Base-by-base conservation (phyloP, 1,139 yeast genomes). In the Eremothecium cymbalariae region DNA sequence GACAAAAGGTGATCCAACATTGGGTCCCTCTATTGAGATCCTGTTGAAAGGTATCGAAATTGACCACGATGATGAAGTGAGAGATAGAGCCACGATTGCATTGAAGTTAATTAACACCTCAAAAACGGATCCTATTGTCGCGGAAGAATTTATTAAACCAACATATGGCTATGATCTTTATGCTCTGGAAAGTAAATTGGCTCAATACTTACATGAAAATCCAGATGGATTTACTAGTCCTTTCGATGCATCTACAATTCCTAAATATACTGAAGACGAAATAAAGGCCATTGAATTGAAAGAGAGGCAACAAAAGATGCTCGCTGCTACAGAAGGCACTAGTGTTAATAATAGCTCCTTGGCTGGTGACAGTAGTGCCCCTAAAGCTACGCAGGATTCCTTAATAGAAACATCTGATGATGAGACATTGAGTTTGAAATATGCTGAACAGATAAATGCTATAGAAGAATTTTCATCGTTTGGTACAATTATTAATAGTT, bases 21-120 rank as follows among this genome's bases (percentile, higher is more conserved):
- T 88, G 41, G 67, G 74, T 39, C 68, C 71, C 46, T 81, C 88
- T 42, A 79, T 90, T 51, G 70, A 72, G 48, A 81, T 82, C 43
- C 69, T 90, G 46, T 72, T 90, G 50, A 70, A 72, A 40, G 78
- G 97, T 63, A 86, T 95, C 50, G 43, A 55, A 15, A 83, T 76
- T 46, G 99, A 90, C 62, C 74, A 70, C 31, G 95, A 90, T 57
- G 98, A 90, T 60, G 99, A 90, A 63, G 98, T 93, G 25, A 84
- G 99, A 66, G 99, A 90, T 59, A 78, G 99, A 57, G 96, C 98
- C 6, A 85, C 95, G 2, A 68, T 90, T 46, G 78, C 94, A 3
- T 67, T 88, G 54, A 72, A 74, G 45, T 73, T 88, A 44, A 72
- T 85, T 40, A 68, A 66, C 27, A 50, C 65, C 4, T 42, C 54